Base-by-base conservation (phyloP, 768 basidiomycete species). In the Polyporus arcularius region DNA sequence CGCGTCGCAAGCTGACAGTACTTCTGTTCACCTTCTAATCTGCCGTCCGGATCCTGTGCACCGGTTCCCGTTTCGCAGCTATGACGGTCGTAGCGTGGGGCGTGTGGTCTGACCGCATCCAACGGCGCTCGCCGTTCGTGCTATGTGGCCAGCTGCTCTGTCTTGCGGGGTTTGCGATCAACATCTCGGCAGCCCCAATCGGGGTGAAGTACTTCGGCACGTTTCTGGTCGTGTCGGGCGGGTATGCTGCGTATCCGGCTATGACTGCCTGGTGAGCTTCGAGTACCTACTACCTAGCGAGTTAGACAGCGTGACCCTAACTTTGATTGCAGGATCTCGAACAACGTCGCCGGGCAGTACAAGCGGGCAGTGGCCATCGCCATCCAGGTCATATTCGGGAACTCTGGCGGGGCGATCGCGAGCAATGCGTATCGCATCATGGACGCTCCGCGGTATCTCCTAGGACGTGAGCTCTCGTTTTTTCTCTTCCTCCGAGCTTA, bases 191-290 rank as follows among this genome's bases (percentile, higher is more conserved):
- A 11, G 82, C 73, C 0, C 64, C 81, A 0, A 69, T 70, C 50
- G 83, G 85, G 0, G 83, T 76, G 28, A 89, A 90, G 73, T 90
- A 90, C 69, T 86, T 88, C 61, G 89, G 87, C 1, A 88, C 84
- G 0, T 90, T 86, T 75, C 80, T 90, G 57, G 79, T 82, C 31
- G 87, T 90, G 8, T 76, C 79, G 1, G 89, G 89, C n/a, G 78
- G 79, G 43, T 89, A 86, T 62, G 77, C 82, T 1, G 75, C 78
- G 0, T 79, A 86, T 63, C 86, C 89, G 12, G 86, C 84, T 10
- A 69, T 86, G 1, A 74, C 87, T 12, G 78, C 85, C 21, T 90
- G 88, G 88, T 66, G 30, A 31, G 41, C 28, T 7, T 15, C 2
- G 26, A 28, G 46, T 28, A 9, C 21, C n/a, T n/a, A 3, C 14